Conservation (phyloP, 2,329 filamentous ascomycete genomes). For the Colletotrichum horii region DNA sequence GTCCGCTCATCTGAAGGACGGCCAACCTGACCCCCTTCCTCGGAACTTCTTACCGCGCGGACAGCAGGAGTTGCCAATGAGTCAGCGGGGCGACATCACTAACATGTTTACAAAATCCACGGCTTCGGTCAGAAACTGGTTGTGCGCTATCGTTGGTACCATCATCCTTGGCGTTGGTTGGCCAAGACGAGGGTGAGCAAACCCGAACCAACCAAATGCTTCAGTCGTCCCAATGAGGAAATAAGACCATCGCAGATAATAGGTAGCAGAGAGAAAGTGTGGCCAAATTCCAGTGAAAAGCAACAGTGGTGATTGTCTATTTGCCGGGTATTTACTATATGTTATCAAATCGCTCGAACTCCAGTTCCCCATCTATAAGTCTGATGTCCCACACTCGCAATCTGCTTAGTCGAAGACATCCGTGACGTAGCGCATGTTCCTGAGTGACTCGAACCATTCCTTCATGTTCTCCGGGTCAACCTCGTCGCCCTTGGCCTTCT, state of each 20-base stretch:
- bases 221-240: not conserved
- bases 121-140: not conserved
- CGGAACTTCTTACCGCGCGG: not conserved
- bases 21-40: not conserved
- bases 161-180: not conserved
- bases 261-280: not conserved
- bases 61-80: not conserved
- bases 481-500: slow-evolving; percentile 33
- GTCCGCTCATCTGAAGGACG: not conserved
- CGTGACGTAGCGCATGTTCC: slow-evolving; percentile 63
- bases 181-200: not conserved
- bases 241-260: not conserved
- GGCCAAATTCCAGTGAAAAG: not conserved
- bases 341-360: not conserved
- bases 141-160: not conserved
- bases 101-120: no score
- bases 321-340: not conserved
- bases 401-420: slow-evolving; percentile 64
- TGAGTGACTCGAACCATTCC: slow-evolving; percentile 53
- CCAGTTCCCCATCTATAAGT: not conserved
- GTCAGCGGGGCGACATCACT: no score
- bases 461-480: slow-evolving; percentile 43
- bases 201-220: not conserved
- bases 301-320: not conserved
- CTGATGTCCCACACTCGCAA: not conserved